Base-by-base conservation (phyloP, 2,329 filamentous ascomycete genomes). In the Neofusicoccum laricinum region DNA sequence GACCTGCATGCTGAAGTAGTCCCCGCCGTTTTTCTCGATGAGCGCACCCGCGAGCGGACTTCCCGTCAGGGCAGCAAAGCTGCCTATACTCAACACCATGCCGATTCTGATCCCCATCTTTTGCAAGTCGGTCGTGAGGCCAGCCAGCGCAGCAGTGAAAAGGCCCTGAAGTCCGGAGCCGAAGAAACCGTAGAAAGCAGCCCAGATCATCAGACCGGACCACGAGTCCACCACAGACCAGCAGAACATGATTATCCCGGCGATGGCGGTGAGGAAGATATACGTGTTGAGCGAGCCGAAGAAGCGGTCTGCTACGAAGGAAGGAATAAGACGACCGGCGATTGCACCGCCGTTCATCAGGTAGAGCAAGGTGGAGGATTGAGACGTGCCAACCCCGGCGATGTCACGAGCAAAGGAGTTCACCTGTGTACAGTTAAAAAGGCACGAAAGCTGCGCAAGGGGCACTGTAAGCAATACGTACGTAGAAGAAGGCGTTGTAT, bases 281-380 rank as follows among this genome's bases (percentile, higher is more conserved):
- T 86, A 78, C 1, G 81, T 79, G 68, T 88, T 88, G 53, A 87
- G 76, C 0, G 84, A 80, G 0, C 87, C 86, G 2, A 84, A 73
- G 61, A 68, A 75, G 6, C 75, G 78, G 70, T 88, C 85, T 0
- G 85, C 85, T 5, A 88, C 69, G 66, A 80, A 81, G 12, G 82
- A 82, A 0, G 83, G 81, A 0, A 86, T 67, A 0, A 86, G 73
- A 0, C 86, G 84, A n/a, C 81, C 79, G 0, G 84, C 71, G 3
- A 88, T 78, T 1, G 86, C 85, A 15, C 86, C 76, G 8, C 79
- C 84, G 67, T 88, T 87, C 14, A 83, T 79, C n/a, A 87, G 80
- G 49, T 89, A 76, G 1, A 89, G 78, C 1, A 88, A 75, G 34
- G 80, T 80, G 65, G 86, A 81, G 2, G 83, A 82, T 5, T 83